Conservation (phyloP, 345 rosid genomes). For the Excoecaria cochinchinensis region DNA sequence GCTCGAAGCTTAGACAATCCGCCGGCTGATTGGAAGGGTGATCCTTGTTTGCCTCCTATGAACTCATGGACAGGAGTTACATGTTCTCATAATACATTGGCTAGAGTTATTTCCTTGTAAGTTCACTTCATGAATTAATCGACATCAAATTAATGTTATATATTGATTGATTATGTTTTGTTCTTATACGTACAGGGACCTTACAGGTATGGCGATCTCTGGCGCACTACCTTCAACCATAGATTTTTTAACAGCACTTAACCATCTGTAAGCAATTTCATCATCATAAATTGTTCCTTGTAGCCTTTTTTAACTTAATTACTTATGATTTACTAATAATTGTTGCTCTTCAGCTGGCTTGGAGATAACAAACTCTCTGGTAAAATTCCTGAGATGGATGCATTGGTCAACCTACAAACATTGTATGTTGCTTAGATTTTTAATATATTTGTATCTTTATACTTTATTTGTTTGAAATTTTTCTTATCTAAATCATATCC, state of each 20-base stretch:
- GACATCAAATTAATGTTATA: no score
- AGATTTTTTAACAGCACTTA: slow-evolving; percentile 56
- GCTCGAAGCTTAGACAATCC: slow-evolving; percentile 53
- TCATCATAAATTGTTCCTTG: not conserved
- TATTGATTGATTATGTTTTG: not conserved
- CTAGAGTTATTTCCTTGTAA: slow-evolving; percentile 67
- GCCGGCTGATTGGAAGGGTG: slow-evolving; percentile 82
- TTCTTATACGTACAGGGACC: slow-evolving; percentile 46
- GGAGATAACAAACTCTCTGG: slow-evolving; percentile 73
- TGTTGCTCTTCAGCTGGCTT: slow-evolving; percentile 50
- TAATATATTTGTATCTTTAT: not conserved
- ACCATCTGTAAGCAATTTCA: slow-evolving; percentile 55
- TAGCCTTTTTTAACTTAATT: no score
- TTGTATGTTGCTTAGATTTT: slow-evolving; percentile 43
- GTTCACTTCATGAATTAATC: slow-evolving; percentile 22
- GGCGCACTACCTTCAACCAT: slow-evolving; percentile 57
- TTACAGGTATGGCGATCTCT: slow-evolving; percentile 53
- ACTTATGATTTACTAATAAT: slow-evolving; percentile 13
- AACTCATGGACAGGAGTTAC: slow-evolving; percentile 88
- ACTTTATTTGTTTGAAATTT: not conserved
- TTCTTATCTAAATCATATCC: no score
- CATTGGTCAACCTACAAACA: slow-evolving; percentile 47
- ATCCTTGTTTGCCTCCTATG: slow-evolving; percentile 79
- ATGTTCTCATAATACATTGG: slow-evolving; percentile 51
- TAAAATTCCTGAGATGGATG: slow-evolving; percentile 57